Conservation (phyloP, 78 protist genomes). For the Dictyostelium firmibasis region DNA sequence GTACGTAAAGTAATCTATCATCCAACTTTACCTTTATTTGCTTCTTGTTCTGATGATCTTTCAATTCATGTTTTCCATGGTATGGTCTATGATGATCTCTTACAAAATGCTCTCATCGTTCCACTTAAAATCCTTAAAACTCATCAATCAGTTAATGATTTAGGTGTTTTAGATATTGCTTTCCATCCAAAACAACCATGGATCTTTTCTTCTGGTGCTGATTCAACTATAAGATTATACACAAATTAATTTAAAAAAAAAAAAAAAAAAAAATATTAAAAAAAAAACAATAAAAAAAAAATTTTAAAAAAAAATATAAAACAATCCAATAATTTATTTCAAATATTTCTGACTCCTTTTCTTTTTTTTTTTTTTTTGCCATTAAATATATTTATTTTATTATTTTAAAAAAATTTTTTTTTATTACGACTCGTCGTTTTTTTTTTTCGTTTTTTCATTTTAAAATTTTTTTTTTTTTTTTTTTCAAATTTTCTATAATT, state of each 20-base stretch:
- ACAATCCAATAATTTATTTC: too few species aligned
- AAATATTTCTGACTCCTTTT: too few species aligned
- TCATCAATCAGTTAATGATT: conserved; percentile 74
- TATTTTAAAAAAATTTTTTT: too few species aligned
- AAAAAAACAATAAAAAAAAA: neutral
- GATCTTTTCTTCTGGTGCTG: conserved; percentile 96
- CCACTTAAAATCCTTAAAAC: conserved; percentile 94
- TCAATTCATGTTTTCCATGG: conserved; percentile 94
- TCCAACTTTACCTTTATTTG: conserved; percentile 94
- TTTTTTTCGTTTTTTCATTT: neutral
- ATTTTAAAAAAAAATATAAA: neutral
- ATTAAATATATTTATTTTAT: too few species aligned
- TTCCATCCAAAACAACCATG: conserved; percentile 99
- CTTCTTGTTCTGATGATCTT: conserved; percentile 95
- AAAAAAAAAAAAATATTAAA: neutral
- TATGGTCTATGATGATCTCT: conserved; percentile 89
- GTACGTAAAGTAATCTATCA: conserved; percentile 93
- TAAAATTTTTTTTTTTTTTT: neutral
- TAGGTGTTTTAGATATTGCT: conserved; percentile 91
- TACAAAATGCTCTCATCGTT: conserved; percentile 95
- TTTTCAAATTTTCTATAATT: neutral
- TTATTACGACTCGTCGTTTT: too few species aligned
- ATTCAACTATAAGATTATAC: conserved; percentile 85
- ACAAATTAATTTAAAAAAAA: conserved; percentile 9
- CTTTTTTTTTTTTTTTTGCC: neutral